Conservation (phyloP, 1,139 yeast species). For the Pichia sp. region DNA sequence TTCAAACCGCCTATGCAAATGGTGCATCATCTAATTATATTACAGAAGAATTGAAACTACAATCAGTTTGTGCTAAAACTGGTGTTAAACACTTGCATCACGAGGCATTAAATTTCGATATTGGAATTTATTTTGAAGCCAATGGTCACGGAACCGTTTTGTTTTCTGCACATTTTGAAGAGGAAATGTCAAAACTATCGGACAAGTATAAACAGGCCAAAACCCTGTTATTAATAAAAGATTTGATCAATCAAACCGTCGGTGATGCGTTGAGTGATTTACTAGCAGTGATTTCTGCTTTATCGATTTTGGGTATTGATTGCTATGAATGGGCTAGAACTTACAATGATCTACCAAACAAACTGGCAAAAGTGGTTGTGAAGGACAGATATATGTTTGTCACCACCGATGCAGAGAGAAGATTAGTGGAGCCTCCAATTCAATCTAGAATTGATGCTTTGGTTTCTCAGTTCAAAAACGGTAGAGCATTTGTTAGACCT, state of each 20-base stretch:
- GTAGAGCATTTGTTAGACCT: constrained; percentile 91
- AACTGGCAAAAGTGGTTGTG: constrained; percentile 72
- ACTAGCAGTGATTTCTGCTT: constrained; percentile 63
- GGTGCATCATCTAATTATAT: constrained; percentile 81
- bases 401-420: constrained; percentile 88
- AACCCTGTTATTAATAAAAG: constrained; percentile 27
- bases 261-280: constrained; percentile 96
- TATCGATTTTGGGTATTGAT: constrained; percentile 30
- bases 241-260: constrained; percentile 87
- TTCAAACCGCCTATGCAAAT: constrained; percentile 97
- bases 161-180: constrained; percentile 54
- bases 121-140: constrained; percentile 95
- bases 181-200: constrained; percentile 16
- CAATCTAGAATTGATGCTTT: constrained; percentile 64
- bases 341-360: constrained; percentile 82
- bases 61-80: constrained; percentile 86
- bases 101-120: constrained; percentile 72
- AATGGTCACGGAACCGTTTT: constrained; percentile 98
- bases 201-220: constrained; percentile 24
- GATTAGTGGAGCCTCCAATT: constrained; percentile 61
- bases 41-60: constrained; percentile 52
- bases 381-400: constrained; percentile 71
- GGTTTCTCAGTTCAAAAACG: constrained; percentile 43
- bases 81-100: constrained; percentile 95
- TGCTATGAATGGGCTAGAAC: constrained; percentile 71